Percentiles rank a stretch among this genome's conserved stretches.
Conservation (phyloP, 331 rosid genomes). For the Rhamnella rubrinervis region DNA sequence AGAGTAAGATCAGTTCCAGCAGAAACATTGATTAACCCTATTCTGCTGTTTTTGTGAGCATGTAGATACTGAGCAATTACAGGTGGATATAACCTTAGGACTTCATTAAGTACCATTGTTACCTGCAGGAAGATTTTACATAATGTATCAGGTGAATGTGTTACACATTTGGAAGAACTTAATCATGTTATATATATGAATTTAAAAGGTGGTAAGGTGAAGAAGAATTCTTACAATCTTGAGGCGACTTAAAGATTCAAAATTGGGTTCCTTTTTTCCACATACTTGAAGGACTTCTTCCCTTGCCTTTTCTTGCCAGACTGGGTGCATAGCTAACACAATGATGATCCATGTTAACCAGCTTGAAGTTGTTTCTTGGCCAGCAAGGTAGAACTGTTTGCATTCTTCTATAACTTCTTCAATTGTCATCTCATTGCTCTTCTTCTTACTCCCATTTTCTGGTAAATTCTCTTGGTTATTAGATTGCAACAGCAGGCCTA, state of each 20-base stretch:
- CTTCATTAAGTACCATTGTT: constrained; percentile 53
- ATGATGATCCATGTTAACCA: constrained; percentile 49
- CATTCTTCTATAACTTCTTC: constrained; percentile 56
- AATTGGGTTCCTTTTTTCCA: constrained; percentile 34
- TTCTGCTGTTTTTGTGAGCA: constrained; percentile 33
- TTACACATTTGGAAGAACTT: too few relatives aligned
- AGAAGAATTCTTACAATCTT: constrained; percentile 38
- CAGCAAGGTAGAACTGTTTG: constrained; percentile 55
- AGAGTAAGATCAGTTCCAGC: constrained; percentile 49
- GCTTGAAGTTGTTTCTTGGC: constrained; percentile 52
- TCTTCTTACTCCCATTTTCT: constrained; percentile 3
- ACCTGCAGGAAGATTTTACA: constrained; percentile 33
- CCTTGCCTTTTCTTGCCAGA: constrained; percentile 59
- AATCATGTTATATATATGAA: neutral
- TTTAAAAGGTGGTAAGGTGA: neutral
- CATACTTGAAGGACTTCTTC: constrained; percentile 41
- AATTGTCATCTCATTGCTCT: constrained; percentile 29
- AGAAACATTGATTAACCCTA: constrained; percentile 38
- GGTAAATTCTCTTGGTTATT: constrained; percentile 21
- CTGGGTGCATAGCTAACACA: constrained; percentile 50
- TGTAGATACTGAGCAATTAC: constrained; percentile 47
- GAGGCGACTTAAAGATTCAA: constrained; percentile 37
- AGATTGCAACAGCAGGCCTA: constrained; percentile 42
- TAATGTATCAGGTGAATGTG: neutral
- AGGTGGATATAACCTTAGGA: constrained; percentile 53